A percentile compares a stretch with the other conserved stretches of the same genome.
Conservation (phyloP, 2,329 filamentous ascomycete genomes). For the Akanthomyces uredinophilus region DNA sequence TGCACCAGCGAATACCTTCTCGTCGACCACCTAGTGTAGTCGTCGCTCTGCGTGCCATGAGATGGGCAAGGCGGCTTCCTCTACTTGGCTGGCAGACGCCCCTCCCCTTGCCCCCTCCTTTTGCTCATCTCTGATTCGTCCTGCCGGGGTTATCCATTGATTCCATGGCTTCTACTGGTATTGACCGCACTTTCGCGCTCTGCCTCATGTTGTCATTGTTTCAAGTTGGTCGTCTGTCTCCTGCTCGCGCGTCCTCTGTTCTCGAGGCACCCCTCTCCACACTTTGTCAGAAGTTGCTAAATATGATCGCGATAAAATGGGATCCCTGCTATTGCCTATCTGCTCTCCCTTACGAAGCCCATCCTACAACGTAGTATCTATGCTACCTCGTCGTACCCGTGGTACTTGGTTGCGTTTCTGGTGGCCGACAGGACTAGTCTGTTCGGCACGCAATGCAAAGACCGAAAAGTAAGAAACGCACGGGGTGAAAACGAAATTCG, state of each 20-base stretch:
- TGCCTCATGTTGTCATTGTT: not conserved
- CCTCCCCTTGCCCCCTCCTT: not conserved
- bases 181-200: constrained; percentile 10
- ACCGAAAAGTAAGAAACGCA: not conserved
- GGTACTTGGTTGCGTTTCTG: not conserved
- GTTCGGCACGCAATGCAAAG: not conserved
- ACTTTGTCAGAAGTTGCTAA: constrained; percentile 3
- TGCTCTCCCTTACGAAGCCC: not conserved
- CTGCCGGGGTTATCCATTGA: not conserved
- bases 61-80: not conserved
- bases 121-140: not conserved
- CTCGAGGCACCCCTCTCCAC: not conserved
- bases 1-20: not conserved
- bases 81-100: not conserved
- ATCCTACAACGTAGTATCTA: constrained; percentile 4
- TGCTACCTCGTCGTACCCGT: not conserved
- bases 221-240: not conserved
- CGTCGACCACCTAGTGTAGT: not conserved
- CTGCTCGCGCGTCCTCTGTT: not conserved
- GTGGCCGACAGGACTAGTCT: not conserved
- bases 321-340: not conserved
- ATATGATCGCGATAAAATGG: constrained; percentile 2
- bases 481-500: too few species aligned
- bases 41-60: not conserved
- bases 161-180: not conserved